A percentile compares a stretch with the other conserved stretches of the same genome.
Conservation (phyloP, 2,329 filamentous ascomycete genomes). For the Pseudogymnoascus sp. region DNA sequence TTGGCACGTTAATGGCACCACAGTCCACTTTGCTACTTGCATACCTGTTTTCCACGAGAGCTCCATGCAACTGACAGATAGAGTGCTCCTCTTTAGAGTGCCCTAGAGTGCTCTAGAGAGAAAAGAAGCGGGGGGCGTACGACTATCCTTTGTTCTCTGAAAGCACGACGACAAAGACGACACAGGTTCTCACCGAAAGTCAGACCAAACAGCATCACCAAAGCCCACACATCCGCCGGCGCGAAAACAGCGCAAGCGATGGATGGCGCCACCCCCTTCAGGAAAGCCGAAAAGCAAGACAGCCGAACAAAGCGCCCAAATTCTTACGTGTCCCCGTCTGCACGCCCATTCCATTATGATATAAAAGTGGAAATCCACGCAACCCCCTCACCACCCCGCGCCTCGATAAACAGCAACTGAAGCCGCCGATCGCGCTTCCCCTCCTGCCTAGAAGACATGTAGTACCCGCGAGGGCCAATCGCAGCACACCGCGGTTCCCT, state of each 20-base stretch:
- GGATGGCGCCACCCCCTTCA: background rate
- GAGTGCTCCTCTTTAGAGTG: background rate
- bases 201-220: background rate
- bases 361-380: slow-evolving; percentile 2
- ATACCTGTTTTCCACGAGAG: background rate
- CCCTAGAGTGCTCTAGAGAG: background rate
- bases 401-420: background rate
- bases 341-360: background rate
- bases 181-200: background rate
- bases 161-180: background rate
- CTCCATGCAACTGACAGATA: background rate
- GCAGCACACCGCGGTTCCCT: background rate
- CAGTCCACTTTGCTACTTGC: background rate
- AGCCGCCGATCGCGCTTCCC: background rate
- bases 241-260: background rate
- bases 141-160: background rate
- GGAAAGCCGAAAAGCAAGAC: background rate
- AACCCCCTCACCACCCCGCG: background rate
- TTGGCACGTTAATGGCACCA: background rate
- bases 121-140: background rate
- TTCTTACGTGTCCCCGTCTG: background rate
- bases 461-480: background rate
- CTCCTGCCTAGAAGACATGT: background rate
- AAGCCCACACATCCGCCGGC: background rate
- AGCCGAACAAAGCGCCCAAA: background rate